Evolutionary conservation across 2,329 filamentous ascomycete genomes (phyloP).

Genomic region (Sclerotinia nivalis): DNA sequence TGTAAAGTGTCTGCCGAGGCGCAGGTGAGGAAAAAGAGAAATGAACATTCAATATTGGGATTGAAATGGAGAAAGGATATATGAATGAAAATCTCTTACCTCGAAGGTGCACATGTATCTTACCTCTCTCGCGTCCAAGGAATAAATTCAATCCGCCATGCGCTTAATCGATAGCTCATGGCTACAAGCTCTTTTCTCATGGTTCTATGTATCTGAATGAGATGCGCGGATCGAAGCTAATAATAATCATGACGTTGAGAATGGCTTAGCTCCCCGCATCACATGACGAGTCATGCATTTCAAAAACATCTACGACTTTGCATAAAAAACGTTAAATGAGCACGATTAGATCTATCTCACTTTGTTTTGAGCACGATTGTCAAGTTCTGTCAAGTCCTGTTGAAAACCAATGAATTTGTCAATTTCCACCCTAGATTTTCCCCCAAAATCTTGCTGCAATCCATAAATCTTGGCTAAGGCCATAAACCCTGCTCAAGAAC

Average conservation of each 20-base stretch:
- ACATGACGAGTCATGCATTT: background rate
- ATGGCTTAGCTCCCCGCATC: background rate
- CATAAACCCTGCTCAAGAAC: background rate
- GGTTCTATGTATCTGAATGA: background rate
- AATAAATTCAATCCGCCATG: conserved; percentile 10
- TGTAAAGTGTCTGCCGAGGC: conserved; percentile 6
- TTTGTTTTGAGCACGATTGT: background rate
- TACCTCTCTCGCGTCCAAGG: background rate
- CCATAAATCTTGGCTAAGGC: conserved; percentile 2
- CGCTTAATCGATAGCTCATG: conserved; percentile 1
- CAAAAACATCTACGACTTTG: background rate
- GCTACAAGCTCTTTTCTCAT: background rate
- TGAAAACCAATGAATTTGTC: background rate
- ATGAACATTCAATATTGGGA: conserved; percentile 18
- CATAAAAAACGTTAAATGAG: background rate
- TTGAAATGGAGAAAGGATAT: background rate
- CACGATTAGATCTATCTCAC: background rate
- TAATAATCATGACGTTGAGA: conserved; percentile 15
- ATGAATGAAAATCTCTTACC: background rate
- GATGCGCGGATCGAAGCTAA: conserved; percentile 9
- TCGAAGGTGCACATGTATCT: conserved; percentile 2
- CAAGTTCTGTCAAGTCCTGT: background rate
- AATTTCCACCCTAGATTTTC: background rate
- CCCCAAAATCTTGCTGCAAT: background rate
- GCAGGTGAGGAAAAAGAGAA: conserved; percentile 6